Percentiles rank a stretch among this genome's conserved stretches.
Evolutionary conservation across 495 filamentous ascomycete species (phyloP).

Genomic region (Ramalina intermedia): DNA sequence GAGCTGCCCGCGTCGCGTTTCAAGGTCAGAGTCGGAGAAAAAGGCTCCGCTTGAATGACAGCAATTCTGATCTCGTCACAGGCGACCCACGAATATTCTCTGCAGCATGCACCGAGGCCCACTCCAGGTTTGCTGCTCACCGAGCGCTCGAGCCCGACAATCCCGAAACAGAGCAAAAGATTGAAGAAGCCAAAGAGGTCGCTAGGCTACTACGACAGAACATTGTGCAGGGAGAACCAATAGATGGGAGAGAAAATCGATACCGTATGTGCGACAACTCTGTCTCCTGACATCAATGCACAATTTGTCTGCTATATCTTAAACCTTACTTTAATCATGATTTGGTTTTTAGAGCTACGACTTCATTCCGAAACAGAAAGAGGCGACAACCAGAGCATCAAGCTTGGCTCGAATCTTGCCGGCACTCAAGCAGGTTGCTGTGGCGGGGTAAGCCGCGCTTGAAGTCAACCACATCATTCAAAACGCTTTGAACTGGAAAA

Average conservation of each 20-base stretch:
- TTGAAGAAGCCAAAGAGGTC: slow-evolving; percentile 71
- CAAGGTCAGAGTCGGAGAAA: slow-evolving; percentile 38
- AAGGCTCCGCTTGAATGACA: not conserved
- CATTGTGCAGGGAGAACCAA: slow-evolving; percentile 62
- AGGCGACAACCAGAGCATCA: slow-evolving; percentile 82
- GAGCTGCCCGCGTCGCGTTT: slow-evolving; percentile 72
- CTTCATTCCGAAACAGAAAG: slow-evolving; percentile 87
- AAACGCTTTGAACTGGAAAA: too few relatives aligned
- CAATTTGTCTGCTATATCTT: not conserved
- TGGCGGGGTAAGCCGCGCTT: slow-evolving; percentile 2
- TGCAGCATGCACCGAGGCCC: slow-evolving; percentile 57
- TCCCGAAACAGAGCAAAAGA: slow-evolving; percentile 30
- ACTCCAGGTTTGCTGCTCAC: slow-evolving; percentile 54
- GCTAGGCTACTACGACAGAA: slow-evolving; percentile 69
- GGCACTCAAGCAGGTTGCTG: slow-evolving; percentile 2
- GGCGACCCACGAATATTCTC: slow-evolving; percentile 50
- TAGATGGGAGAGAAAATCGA: slow-evolving; percentile 30
- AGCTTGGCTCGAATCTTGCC: slow-evolving; percentile 17
- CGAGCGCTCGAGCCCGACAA: slow-evolving; percentile 39
- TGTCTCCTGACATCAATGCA: not conserved
- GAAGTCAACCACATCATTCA: too few relatives aligned
- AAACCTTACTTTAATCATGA: not conserved
- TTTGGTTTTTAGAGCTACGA: slow-evolving; percentile 43
- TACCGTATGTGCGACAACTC: slow-evolving; percentile 42
- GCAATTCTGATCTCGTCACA: slow-evolving; percentile 17